These are phyloP conservation scores for Pneumocystis murina DNA, from an alignment of 1,139 yeast genomes.

Conservation along the genomic window DNA sequence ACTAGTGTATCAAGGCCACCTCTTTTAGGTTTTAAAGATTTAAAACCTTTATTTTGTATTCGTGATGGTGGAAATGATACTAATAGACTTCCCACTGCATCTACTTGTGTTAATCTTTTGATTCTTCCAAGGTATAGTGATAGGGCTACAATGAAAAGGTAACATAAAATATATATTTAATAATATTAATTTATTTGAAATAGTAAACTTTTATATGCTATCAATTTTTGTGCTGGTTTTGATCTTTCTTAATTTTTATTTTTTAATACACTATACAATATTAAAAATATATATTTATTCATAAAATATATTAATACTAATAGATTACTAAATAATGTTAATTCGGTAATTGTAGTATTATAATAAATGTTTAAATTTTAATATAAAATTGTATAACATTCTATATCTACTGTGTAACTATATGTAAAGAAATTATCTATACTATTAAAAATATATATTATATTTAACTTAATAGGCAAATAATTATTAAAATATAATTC, in stretches of 20 bases:
- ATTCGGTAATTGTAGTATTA: too few relatives aligned
- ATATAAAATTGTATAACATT: too few relatives aligned
- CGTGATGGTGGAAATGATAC: conserved; percentile 45
- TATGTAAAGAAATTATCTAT: too few relatives aligned
- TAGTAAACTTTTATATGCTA: conserved; percentile 54
- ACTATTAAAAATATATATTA: too few relatives aligned
- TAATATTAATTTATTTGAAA: neutral
- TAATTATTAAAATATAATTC: too few relatives aligned
- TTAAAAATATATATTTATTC: too few relatives aligned
- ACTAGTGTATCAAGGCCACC: conserved; percentile 56
- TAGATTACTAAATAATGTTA: too few relatives aligned
- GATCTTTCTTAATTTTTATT: conserved; percentile 32
- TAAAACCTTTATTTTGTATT: conserved; percentile 70
- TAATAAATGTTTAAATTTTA: too few relatives aligned
- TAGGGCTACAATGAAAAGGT: conserved; percentile 37
- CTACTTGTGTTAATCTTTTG: conserved; percentile 73
- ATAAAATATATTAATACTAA: too few relatives aligned
- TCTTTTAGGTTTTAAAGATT: conserved; percentile 60
- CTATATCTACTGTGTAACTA: too few relatives aligned
- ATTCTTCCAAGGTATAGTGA: conserved; percentile 70
- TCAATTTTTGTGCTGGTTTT: conserved; percentile 70
- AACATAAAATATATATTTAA: neutral
- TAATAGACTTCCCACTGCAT: conserved; percentile 44
- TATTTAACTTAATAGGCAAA: too few relatives aligned
- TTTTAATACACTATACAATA: neutral